Conservation (phyloP, 805 yeast genomes). For the Isabelozyma gotoi region DNA sequence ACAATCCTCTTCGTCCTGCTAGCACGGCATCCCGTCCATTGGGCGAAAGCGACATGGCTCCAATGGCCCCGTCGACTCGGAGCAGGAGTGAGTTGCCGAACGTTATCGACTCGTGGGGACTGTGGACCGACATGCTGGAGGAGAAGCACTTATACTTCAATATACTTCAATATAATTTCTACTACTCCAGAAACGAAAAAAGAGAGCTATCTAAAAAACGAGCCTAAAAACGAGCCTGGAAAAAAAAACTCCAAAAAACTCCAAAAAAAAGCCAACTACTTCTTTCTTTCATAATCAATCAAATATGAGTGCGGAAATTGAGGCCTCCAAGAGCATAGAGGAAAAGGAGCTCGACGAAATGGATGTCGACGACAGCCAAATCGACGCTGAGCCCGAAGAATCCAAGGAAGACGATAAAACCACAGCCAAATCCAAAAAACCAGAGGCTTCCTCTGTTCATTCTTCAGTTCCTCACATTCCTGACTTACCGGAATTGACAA, state of each 20-base stretch:
- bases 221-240: no score
- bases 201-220: no score
- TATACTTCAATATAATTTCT: no score
- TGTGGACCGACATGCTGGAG: background rate
- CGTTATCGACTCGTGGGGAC: constrained; percentile 49
- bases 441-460: background rate
- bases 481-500: constrained; percentile 64
- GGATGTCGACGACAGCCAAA: constrained; percentile 21
- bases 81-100: constrained; percentile 81
- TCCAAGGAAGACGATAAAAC: background rate
- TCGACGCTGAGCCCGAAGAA: constrained; percentile 9
- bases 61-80: constrained; percentile 87
- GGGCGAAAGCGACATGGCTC: constrained; percentile 87
- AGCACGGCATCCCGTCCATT: constrained; percentile 90
- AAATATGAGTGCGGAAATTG: constrained; percentile 5
- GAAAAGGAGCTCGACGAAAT: constrained; percentile 12
- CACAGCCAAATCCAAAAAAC: no score
- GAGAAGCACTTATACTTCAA: no score
- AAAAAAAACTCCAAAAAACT: background rate
- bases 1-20: constrained; percentile 81
- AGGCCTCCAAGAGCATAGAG: constrained; percentile 1
- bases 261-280: background rate
- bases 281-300: background rate
- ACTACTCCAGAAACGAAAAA: no score
- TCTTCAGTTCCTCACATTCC: constrained; percentile 24